Evolutionary conservation across 2,329 filamentous ascomycete species (phyloP).

Genomic region (Hypomyces perniciosus): DNA sequence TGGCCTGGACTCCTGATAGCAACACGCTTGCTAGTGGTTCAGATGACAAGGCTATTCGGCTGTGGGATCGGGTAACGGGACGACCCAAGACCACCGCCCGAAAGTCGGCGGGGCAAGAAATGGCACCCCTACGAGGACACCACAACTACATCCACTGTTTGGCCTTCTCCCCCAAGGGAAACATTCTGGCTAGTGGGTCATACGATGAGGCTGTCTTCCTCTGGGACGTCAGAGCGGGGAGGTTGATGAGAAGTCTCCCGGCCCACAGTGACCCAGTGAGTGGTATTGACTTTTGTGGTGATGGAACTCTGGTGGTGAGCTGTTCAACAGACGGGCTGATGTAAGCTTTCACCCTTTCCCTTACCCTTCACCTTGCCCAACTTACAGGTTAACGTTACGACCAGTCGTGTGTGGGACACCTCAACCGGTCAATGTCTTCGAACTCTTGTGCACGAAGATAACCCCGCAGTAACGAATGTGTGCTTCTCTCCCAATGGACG

Average conservation of each 20-base stretch:
- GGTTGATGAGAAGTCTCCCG: constrained; percentile 82
- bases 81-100: constrained; percentile 45
- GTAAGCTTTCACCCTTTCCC: constrained; percentile 37
- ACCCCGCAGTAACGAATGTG: constrained; percentile 81
- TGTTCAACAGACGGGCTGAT: constrained; percentile 90
- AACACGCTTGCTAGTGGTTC: constrained; percentile 83
- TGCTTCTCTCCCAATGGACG: constrained; percentile 92
- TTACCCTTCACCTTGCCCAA: neutral
- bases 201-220: constrained; percentile 97
- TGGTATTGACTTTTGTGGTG: constrained; percentile 86
- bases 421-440: constrained; percentile 90
- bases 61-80: constrained; percentile 74
- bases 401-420: constrained; percentile 87
- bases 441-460: constrained; percentile 94
- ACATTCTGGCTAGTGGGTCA: constrained; percentile 89
- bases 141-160: constrained; percentile 95
- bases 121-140: constrained; percentile 68
- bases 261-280: constrained; percentile 93
- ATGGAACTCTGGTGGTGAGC: constrained; percentile 86
- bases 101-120: constrained; percentile 34
- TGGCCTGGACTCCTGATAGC: constrained; percentile 92
- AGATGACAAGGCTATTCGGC: constrained; percentile 90
- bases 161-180: constrained; percentile 95
- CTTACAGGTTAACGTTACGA: neutral
- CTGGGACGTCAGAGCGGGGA: constrained; percentile 88